Conservation (phyloP, 768 basidiomycete genomes). For the Pluteus cervinus region DNA sequence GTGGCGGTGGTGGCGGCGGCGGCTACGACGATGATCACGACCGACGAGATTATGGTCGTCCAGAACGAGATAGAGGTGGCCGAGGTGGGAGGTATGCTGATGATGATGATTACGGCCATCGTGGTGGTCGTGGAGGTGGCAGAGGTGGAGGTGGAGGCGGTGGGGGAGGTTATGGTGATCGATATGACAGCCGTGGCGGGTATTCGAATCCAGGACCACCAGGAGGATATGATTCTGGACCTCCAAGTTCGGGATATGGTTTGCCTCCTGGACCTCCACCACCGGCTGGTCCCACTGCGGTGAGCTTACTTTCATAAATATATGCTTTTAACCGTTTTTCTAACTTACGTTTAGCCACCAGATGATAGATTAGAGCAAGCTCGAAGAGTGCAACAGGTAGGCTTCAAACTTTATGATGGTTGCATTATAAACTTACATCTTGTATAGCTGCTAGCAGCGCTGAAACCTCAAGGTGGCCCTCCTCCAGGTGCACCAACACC, state of each 20-base stretch:
- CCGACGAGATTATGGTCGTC: slow-evolving; percentile 39
- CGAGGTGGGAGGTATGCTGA: slow-evolving; percentile 38
- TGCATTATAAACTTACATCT: slow-evolving; percentile 3
- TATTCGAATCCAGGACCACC: slow-evolving; percentile 24
- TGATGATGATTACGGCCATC: slow-evolving; percentile 34
- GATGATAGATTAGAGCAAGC: slow-evolving; percentile 89
- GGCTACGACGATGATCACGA: slow-evolving; percentile 42
- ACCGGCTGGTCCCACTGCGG: slow-evolving; percentile 14
- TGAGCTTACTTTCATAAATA: slow-evolving; percentile 9
- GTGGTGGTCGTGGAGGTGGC: slow-evolving; percentile 19
- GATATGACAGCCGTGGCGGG: slow-evolving; percentile 36
- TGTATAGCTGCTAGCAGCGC: slow-evolving; percentile 59
- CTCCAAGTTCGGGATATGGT: slow-evolving; percentile 12
- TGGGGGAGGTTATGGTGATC: slow-evolving; percentile 35
- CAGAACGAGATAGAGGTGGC: slow-evolving; percentile 39
- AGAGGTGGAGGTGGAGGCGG: slow-evolving; percentile 20
- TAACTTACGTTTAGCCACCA: slow-evolving; percentile 28
- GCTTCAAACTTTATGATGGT: slow-evolving; percentile 5
- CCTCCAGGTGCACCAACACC: slow-evolving; percentile 28
- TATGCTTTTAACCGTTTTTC: slow-evolving; percentile 2
- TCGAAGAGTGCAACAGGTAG: slow-evolving; percentile 73
- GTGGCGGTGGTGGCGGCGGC: slow-evolving; percentile 35
- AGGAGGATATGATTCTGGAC: slow-evolving; percentile 20
- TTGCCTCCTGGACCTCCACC: slow-evolving; percentile 25
- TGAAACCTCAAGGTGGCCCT: slow-evolving; percentile 53